Base-by-base conservation (phyloP, 306 rosid species). In the Sophora flavescens region DNA sequence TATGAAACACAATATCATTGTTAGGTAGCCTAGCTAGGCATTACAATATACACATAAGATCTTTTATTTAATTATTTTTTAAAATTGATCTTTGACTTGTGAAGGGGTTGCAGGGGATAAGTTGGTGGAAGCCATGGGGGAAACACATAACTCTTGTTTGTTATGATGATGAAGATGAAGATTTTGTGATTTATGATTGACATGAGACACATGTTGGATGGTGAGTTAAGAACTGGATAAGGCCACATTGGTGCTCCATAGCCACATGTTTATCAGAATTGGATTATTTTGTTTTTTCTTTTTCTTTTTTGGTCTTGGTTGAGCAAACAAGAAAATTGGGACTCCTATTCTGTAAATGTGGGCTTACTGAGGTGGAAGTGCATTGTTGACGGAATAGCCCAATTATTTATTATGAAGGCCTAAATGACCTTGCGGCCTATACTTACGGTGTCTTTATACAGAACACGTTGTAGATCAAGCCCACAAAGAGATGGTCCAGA, bases 101-200 rank as follows among this genome's bases (percentile, higher is more conserved):
- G 90, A 84, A 36, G 87, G 81, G 45, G 88, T 72, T 64, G 88
- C 87, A 32, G 91, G 82, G 52, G 87, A 80, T 11, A 90, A 78
- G 74, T 88, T 70, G 26, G 88, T 50, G 69, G 93, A 71, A 82
- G 91, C 96, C 96, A 86, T 90, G 70, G 81, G 4, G 18, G 57
- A 32, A 36, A 15, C 35, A 6, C 16, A 4, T 0, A 33, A 61
- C 32, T 3, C 52, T 47, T 22, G 0, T 1, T 8, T n/a, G n/a
- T n/a, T n/a, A n/a, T n/a, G n/a, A n/a, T n/a, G n/a, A 3, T 2
- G 17, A 11, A n/a, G 68, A 8, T 62, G 44, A 6, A 13, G 17
- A 15, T 62, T 33, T 33, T 35, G 26, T 33, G 67, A 33, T 14
- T 33, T 61, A 35, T 62, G 47, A 62, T 35, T 35, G 1, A 35